Evolutionary conservation across 1,284 basidiomycete genomes (phyloP).

Genomic region (Leucoagaricus sp.): DNA sequence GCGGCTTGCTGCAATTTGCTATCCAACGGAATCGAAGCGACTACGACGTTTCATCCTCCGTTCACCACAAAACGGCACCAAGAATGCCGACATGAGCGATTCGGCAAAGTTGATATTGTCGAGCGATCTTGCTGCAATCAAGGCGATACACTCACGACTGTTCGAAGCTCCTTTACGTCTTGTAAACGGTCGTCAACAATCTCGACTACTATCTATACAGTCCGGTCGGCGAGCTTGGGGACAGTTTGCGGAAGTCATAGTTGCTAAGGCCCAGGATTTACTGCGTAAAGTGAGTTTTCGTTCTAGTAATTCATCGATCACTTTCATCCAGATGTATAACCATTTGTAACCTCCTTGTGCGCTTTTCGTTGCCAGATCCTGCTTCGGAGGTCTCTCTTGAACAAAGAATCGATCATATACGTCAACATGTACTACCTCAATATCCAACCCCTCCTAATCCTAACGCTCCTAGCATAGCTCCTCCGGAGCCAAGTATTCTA

Average conservation of each 20-base stretch:
- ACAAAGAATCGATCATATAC: conserved; percentile 28
- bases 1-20: conserved; percentile 50
- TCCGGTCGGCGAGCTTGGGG: too few relatives aligned
- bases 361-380: conserved; percentile 12
- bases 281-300: neutral
- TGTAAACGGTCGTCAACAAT: too few relatives aligned
- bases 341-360: conserved; percentile 18
- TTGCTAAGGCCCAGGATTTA: neutral
- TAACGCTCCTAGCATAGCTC: conserved; percentile 7
- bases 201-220: too few relatives aligned
- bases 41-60: conserved; percentile 29
- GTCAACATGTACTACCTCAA: conserved; percentile 24
- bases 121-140: neutral
- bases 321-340: neutral
- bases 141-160: neutral
- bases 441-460: conserved; percentile 24
- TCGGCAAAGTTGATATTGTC: neutral
- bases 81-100: neutral
- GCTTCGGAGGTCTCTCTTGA: conserved; percentile 16
- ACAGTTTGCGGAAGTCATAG: too few relatives aligned
- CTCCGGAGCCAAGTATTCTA: neutral
- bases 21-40: conserved; percentile 37
- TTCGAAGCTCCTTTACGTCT: neutral
- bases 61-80: neutral
- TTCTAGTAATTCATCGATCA: neutral